Conservation (phyloP, 169 alveolate genomes). For the Babesia ovata region DNA sequence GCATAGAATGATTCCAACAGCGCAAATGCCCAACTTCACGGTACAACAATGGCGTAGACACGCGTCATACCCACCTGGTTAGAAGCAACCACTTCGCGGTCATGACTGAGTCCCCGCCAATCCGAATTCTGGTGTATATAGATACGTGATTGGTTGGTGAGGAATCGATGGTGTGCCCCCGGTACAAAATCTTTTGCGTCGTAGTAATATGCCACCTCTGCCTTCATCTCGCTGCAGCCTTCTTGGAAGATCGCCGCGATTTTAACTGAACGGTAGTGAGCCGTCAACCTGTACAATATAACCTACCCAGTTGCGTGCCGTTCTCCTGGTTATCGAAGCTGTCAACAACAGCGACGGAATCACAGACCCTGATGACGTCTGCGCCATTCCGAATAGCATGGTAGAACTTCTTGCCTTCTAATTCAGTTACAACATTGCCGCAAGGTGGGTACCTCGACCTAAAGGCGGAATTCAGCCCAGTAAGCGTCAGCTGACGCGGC, state of each 20-base stretch:
- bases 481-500: background rate
- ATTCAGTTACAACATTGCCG: slow-evolving; percentile 49
- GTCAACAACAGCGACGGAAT: slow-evolving; percentile 57
- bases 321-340: slow-evolving; percentile 9
- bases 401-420: slow-evolving; percentile 68
- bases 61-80: slow-evolving; percentile 36
- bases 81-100: slow-evolving; percentile 64
- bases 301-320: slow-evolving; percentile 48
- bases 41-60: background rate
- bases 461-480: background rate
- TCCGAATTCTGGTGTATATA: background rate
- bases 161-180: background rate
- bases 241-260: slow-evolving; percentile 66
- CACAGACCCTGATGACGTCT: slow-evolving; percentile 49
- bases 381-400: slow-evolving; percentile 21
- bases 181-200: slow-evolving; percentile 60
- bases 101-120: slow-evolving; percentile 66
- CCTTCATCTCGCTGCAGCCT: slow-evolving; percentile 35
- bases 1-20: background rate
- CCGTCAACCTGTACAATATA: background rate
- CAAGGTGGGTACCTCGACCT: background rate
- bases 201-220: slow-evolving; percentile 63
- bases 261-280: slow-evolving; percentile 26
- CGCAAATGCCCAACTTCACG: background rate
- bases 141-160: background rate